These are phyloP conservation scores for Ceratobasidium sp. DNA, from an alignment of 1,284 basidiomycete species.

Conservation along the genomic window DNA sequence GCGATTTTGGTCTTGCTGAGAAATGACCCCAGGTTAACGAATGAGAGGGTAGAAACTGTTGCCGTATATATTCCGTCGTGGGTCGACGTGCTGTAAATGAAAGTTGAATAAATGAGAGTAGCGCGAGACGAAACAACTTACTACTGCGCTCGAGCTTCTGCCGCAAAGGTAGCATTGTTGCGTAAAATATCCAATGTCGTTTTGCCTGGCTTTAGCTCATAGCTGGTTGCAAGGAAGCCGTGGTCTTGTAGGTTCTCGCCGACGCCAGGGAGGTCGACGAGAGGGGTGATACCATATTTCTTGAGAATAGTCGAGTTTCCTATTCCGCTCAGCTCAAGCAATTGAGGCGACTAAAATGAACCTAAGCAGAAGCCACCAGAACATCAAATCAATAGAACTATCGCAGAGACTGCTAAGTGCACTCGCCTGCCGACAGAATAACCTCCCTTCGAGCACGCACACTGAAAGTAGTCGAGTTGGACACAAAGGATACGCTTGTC, in stretches of 20 bases:
- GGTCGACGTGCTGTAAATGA: slow-evolving; percentile 31
- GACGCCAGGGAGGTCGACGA: slow-evolving; percentile 57
- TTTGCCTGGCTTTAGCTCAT: slow-evolving; percentile 42
- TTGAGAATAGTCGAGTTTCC: slow-evolving; percentile 57
- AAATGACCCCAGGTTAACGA: slow-evolving; percentile 34
- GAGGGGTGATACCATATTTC: slow-evolving; percentile 54
- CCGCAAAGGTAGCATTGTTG: slow-evolving; percentile 41
- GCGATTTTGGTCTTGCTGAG: slow-evolving; percentile 13
- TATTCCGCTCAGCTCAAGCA: slow-evolving; percentile 63
- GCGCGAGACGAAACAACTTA: neutral
- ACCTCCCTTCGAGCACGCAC: slow-evolving; percentile 53
- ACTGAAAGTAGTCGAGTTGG: slow-evolving; percentile 47
- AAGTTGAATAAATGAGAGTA: neutral
- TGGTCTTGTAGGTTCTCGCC: slow-evolving; percentile 59
- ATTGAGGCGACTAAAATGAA: slow-evolving; percentile 59
- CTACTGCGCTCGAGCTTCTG: slow-evolving; percentile 40
- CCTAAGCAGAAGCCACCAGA: neutral
- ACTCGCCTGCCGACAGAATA: slow-evolving; percentile 57
- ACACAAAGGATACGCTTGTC: slow-evolving; percentile 50
- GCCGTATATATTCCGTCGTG: slow-evolving; percentile 41
- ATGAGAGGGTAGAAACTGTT: slow-evolving; percentile 33
- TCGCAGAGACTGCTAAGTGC: neutral
- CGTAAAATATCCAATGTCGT: slow-evolving; percentile 43
- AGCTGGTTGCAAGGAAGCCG: slow-evolving; percentile 36
- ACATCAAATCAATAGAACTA: neutral